Base-by-base conservation (phyloP, 2,329 filamentous ascomycete genomes). In the Arachnopeziza araneosa region DNA sequence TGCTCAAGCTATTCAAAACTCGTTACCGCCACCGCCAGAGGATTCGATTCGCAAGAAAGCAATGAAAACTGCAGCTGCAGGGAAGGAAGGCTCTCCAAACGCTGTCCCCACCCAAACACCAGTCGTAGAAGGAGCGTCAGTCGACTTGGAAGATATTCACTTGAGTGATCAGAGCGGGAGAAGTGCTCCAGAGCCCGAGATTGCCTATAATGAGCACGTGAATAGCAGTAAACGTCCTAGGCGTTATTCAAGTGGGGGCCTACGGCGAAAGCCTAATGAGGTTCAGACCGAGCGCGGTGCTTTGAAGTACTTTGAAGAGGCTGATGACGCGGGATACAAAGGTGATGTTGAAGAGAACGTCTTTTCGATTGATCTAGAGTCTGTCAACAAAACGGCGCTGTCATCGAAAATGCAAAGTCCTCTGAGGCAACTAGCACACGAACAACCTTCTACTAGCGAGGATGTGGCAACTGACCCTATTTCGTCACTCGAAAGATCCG, bases 241-340 rank as follows among this genome's bases (percentile, higher is more conserved):
- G 61, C 87, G 93, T 24, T 95, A 96, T 73, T 97, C 92, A 6
- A 93, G 92, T 54, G 91, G 91, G 65, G 92, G 91, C 5, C 80
- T 97, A 24, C 85, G 90, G 44, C 79, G 85, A 60, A 87, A 89
- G 69, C 88, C 90, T 24, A 78, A 83, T 59, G 89, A 91, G 64
- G 88, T 96, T 7, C 82, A 81, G 21, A 83, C 87, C 14, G 80
- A 83, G 10, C 80, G 88, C 56, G 89, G 91, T n/a, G 83, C 90
- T 64, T 79, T 97, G n/a, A 87, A 96, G 72, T 96, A 93, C 67
- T 93, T 89, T 68, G 92, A 96, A 69, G 90, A 96, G 67, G 91
- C 93, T 26, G 91, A 93, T 23, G 93, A 96, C 69, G 86, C 86
- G 50, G 90, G 85, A 1, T 92, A 93, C 74, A 85, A 86, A 66